Evolutionary conservation across 495 filamentous ascomycete genomes (phyloP).

Genomic region (Cenococcum geophilum): DNA sequence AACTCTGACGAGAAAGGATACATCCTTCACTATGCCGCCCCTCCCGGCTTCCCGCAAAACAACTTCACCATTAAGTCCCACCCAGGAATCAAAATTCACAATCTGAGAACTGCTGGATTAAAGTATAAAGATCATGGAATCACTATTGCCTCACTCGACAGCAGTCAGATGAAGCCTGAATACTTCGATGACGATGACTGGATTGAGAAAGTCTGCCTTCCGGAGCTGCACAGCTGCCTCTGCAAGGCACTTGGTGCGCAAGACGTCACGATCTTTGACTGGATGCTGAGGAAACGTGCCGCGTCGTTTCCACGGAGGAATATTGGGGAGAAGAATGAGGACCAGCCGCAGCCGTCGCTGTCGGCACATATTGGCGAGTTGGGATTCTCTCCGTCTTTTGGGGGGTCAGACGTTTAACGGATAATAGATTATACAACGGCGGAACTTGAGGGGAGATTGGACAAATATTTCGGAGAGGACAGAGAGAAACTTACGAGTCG

Average conservation of each 20-base stretch:
- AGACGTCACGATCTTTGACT: conserved; percentile 16
- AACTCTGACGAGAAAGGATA: conserved; percentile 7
- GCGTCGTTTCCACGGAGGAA: conserved; percentile 17
- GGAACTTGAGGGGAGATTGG: too few relatives aligned
- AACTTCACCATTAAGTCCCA: conserved; percentile 17
- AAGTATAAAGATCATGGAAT: conserved; percentile 9
- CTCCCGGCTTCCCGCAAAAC: conserved; percentile 15
- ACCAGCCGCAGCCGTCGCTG: conserved; percentile 7
- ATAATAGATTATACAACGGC: too few relatives aligned
- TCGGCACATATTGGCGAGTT: conserved; percentile 20
- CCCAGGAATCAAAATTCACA: conserved; percentile 14
- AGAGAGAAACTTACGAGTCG: conserved; percentile 4
- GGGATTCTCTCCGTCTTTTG: not conserved
- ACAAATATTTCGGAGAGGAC: conserved; percentile 13
- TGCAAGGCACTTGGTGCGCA: conserved; percentile 13
- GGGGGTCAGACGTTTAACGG: too few relatives aligned
- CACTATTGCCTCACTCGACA: conserved; percentile 11
- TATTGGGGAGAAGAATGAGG: conserved; percentile 11
- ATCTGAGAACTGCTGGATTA: conserved; percentile 11
- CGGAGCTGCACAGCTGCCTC: conserved; percentile 11
- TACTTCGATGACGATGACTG: conserved; percentile 18
- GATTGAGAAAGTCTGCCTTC: conserved; percentile 14
- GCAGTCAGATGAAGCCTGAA: conserved; percentile 12
- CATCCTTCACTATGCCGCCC: conserved; percentile 17
- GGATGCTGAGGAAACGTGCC: conserved; percentile 17